phyloP scores from a whole-genome alignment of 495 filamentous ascomycete species.

The Astrothelium subdiscretum region DNA sequence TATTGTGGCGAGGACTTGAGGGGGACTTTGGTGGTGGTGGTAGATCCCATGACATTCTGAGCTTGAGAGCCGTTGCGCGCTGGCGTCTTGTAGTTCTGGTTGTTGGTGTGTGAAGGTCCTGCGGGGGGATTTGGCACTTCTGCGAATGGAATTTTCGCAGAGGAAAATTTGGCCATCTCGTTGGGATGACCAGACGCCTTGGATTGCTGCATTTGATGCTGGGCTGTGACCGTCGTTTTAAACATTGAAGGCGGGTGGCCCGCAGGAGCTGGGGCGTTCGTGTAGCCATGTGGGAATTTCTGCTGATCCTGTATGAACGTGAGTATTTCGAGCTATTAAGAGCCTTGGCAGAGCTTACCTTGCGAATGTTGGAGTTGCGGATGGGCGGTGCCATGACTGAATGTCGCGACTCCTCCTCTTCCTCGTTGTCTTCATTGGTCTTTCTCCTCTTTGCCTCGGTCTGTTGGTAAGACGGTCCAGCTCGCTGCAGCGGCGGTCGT shows the following conservation, averaged over 20 bases:
- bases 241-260: conserved; percentile 33
- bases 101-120: conserved; percentile 3
- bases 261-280: conserved; percentile 41
- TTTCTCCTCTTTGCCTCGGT: conserved; percentile 48
- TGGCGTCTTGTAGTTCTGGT: conserved; percentile 40
- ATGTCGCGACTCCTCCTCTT: conserved; percentile 29
- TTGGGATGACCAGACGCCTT: conserved; percentile 51
- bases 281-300: conserved; percentile 52
- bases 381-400: conserved; percentile 69
- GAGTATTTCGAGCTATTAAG: neutral
- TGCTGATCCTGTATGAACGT: conserved; percentile 34
- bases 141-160: conserved; percentile 81
- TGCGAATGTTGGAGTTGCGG: conserved; percentile 66
- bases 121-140: conserved; percentile 32
- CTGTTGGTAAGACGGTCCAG: conserved; percentile 35
- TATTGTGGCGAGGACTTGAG: conserved; percentile 64
- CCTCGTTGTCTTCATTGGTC: conserved; percentile 42
- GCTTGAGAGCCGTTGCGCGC: conserved; percentile 20
- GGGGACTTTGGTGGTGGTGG: conserved; percentile 34
- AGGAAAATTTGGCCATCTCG: conserved; percentile 73
- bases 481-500: conserved; percentile 30
- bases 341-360: conserved; percentile 40
- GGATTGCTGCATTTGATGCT: conserved; percentile 39
- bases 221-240: conserved; percentile 31
- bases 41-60: conserved; percentile 18